Evolutionary conservation across 2,329 filamentous ascomycete species (phyloP), one percentile per base, ranked within the genome.

Genomic region (Diaporthe amygdali): DNA sequence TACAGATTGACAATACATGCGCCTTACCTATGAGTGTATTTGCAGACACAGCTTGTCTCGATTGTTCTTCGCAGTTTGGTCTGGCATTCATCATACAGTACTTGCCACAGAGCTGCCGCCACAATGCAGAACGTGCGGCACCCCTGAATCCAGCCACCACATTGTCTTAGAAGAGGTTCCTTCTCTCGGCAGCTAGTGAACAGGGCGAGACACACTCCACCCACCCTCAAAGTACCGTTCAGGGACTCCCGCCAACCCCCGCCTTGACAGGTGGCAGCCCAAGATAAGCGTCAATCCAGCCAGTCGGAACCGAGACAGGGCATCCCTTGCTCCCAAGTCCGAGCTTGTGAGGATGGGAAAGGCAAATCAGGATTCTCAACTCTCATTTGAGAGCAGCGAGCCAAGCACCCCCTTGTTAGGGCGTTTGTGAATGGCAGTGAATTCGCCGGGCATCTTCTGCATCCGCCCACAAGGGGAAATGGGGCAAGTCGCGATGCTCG

Each of bases 1-100:
- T 49, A 56, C 30, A 72, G 61, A 72, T 70, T 70, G 71, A 67
- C 9, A 72, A 64, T 68, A 49, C 14, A 46, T 20, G 32, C 37
- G 39, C 52, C 61, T 51, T 9, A 49, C 37, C 37, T 39, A 55
- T 44, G 39, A n/a, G n/a, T 37, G 27, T 7, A 34, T 20, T 5
- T 55, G 30, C 15, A 17, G 54, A 17, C 47, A 67, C 6, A 6
- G 12, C 15, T 7, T 20, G 20, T 27, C 20, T 68, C 34, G 9
- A 14, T 27, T 27, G 20, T 41, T 27, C 32, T 44, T 27, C 55
- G 44, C 30, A 22, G 25, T 30, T n/a, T n/a, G 20, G 1, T 22
- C n/a, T n/a, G 17, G n/a, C 25, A 9, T 34, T 30, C n/a, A n/a
- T n/a, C n/a, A n/a, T n/a, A n/a, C 49, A 34, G 49, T 15, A 22